phyloP scores from a whole-genome alignment of 129 eudicot genomes.

The Smallanthus sonchifolius region DNA sequence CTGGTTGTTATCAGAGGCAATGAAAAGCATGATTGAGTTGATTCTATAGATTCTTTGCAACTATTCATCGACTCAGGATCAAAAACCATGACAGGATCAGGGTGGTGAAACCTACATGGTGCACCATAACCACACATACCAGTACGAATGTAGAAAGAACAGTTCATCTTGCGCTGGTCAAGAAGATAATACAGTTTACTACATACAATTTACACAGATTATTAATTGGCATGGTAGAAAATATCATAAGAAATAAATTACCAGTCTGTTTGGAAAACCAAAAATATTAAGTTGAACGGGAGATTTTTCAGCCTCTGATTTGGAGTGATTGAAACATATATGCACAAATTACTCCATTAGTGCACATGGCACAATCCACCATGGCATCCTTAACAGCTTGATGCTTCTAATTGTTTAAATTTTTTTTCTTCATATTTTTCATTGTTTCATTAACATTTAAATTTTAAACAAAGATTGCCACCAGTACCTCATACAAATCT shows the following conservation, averaged over 20 bases:
- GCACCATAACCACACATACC: slow-evolving; percentile 62
- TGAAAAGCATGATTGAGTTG: background rate
- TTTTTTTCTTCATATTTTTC: no score
- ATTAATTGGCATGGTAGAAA: no score
- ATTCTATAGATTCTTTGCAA: background rate
- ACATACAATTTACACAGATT: no score
- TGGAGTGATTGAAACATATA: slow-evolving; percentile 42
- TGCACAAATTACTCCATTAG: no score
- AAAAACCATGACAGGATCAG: slow-evolving; percentile 38
- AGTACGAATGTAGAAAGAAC: slow-evolving; percentile 57
- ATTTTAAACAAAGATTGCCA: no score
- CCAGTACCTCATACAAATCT: no score
- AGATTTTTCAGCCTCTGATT: slow-evolving; percentile 28
- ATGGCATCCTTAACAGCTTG: no score
- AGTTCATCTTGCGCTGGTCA: slow-evolving; percentile 47
- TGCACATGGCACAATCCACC: no score
- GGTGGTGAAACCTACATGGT: slow-evolving; percentile 53
- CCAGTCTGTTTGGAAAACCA: slow-evolving; percentile 56
- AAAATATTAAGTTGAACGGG: slow-evolving; percentile 29
- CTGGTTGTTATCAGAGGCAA: background rate
- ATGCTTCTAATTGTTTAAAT: no score
- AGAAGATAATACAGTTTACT: background rate
- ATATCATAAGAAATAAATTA: slow-evolving; percentile 19
- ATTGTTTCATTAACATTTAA: no score
- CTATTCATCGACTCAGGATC: slow-evolving; percentile 16